phyloP scores from a whole-genome alignment of 345 rosid genomes.

The Euphorbia tirucalli region DNA sequence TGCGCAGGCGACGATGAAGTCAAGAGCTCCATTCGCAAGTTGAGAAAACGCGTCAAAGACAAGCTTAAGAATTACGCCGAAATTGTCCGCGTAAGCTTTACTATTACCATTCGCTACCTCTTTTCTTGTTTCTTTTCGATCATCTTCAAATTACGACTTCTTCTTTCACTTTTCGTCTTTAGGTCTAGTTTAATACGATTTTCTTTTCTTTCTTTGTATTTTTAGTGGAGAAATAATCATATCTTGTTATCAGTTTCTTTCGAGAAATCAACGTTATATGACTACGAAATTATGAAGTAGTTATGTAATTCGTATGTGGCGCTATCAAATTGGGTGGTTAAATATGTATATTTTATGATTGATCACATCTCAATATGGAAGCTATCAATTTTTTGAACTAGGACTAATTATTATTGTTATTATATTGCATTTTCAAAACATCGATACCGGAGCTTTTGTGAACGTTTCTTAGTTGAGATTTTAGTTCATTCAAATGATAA shows the following conservation, averaged over 20 bases:
- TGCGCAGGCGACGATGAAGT: constrained; percentile 94
- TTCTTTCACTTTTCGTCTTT: background rate
- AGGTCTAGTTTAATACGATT: background rate
- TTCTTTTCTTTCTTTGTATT: background rate
- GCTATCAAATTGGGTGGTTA: background rate
- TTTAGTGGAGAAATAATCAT: background rate
- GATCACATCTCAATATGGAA: background rate
- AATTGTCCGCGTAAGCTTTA: constrained; percentile 30
- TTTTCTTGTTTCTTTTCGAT: background rate
- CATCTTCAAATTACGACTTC: background rate
- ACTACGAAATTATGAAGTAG: background rate
- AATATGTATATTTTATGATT: background rate
- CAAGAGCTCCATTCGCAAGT: constrained; percentile 54
- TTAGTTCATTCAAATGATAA: background rate
- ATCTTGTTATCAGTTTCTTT: background rate
- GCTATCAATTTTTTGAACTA: background rate
- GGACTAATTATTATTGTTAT: no score
- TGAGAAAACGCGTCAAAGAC: constrained; percentile 64
- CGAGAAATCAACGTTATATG: background rate
- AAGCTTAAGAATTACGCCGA: constrained; percentile 73
- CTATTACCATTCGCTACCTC: no score
- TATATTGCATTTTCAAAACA: background rate
- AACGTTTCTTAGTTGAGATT: background rate
- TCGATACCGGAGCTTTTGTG: background rate
- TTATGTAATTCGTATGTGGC: background rate